phyloP scores from a whole-genome alignment of 306 rosid genomes.

The Ormosia emarginata region DNA sequence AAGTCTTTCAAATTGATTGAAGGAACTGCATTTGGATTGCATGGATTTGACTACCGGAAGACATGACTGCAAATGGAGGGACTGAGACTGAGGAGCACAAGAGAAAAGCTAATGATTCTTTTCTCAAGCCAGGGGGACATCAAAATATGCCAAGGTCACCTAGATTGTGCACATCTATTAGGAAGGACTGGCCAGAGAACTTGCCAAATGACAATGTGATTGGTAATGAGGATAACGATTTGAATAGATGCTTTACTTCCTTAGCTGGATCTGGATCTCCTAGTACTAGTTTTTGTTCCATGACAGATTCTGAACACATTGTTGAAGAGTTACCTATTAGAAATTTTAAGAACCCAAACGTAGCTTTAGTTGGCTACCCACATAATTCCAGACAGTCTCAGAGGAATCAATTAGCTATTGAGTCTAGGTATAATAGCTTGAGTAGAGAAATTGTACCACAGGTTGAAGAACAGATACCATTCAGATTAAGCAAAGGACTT shows the following conservation, averaged over 20 bases:
- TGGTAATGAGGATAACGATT: constrained; percentile 33
- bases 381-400: constrained; percentile 26
- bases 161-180: constrained; percentile 9
- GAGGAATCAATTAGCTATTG: constrained; percentile 31
- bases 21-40: constrained; percentile 25
- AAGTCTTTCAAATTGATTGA: constrained; percentile 16
- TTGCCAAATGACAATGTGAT: constrained; percentile 19
- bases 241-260: constrained; percentile 30
- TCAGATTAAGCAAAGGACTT: constrained; percentile 39
- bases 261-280: constrained; percentile 40
- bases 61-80: constrained; percentile 40
- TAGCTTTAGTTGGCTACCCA: constrained; percentile 11
- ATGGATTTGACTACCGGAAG: constrained; percentile 7
- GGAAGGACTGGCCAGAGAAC: constrained; percentile 32
- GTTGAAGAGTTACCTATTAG: constrained; percentile 33
- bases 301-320: constrained; percentile 27
- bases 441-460: constrained; percentile 12
- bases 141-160: constrained; percentile 16
- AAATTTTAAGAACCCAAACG: constrained; percentile 12
- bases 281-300: constrained; percentile 32
- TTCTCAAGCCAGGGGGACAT: constrained; percentile 15
- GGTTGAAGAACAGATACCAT: constrained; percentile 35
- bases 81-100: constrained; percentile 29
- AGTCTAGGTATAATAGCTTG: constrained; percentile 27
- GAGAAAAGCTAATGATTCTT: constrained; percentile 29